phyloP scores from a whole-genome alignment of 805 yeast species.

The Yamadazyma phyllophila region DNA sequence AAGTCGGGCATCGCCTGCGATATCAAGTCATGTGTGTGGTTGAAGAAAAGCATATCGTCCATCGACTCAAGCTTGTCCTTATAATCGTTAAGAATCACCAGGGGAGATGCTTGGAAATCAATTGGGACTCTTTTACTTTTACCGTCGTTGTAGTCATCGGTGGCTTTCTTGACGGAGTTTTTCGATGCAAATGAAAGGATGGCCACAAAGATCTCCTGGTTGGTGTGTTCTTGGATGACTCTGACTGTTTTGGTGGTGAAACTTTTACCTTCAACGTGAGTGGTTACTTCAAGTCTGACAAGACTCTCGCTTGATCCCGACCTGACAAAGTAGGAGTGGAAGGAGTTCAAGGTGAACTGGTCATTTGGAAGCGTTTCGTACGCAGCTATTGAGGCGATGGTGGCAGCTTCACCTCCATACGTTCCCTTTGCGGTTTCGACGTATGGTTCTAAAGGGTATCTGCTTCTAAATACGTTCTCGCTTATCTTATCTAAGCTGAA shows the following conservation, averaged over 20 bases:
- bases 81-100: slow-evolving; percentile 21
- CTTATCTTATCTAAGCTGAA: slow-evolving; percentile 10
- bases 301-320: slow-evolving; percentile 28
- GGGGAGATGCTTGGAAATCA: slow-evolving; percentile 26
- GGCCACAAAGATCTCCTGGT: slow-evolving; percentile 27
- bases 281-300: slow-evolving; percentile 31
- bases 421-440: slow-evolving; percentile 29
- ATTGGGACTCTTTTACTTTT: slow-evolving; percentile 27
- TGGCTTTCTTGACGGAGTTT: slow-evolving; percentile 21
- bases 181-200: slow-evolving; percentile 32
- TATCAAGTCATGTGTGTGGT: slow-evolving; percentile 25
- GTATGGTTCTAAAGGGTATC: slow-evolving; percentile 22
- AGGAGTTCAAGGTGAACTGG: slow-evolving; percentile 34
- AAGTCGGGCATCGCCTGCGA: slow-evolving; percentile 27
- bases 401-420: slow-evolving; percentile 40
- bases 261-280: slow-evolving; percentile 30
- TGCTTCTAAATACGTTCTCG: slow-evolving; percentile 14
- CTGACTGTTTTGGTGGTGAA: slow-evolving; percentile 32
- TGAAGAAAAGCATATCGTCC: slow-evolving; percentile 11
- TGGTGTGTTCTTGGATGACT: slow-evolving; percentile 26
- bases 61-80: slow-evolving; percentile 17
- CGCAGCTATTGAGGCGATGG: slow-evolving; percentile 36
- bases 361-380: slow-evolving; percentile 24
- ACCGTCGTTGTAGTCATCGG: slow-evolving; percentile 14
- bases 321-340: slow-evolving; percentile 39